Percentiles rank a stretch among this genome's conserved stretches.
Conservation (phyloP, 148 eudicot species). For the Rhododendron henanense region DNA sequence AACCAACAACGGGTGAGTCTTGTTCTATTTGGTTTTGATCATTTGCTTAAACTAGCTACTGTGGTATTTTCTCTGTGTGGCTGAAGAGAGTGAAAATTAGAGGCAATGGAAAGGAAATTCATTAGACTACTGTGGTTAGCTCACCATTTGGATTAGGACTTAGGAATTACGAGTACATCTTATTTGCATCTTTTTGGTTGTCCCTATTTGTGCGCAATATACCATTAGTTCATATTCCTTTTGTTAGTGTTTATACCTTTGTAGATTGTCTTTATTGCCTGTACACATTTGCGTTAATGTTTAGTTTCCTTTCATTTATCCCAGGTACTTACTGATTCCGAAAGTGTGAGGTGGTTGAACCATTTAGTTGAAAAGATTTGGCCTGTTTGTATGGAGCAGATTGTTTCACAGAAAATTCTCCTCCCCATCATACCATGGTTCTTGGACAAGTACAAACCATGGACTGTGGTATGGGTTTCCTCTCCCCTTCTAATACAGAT, state of each 20-base stretch:
- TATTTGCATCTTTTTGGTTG: not conserved
- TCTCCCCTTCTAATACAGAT: not conserved
- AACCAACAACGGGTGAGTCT: constrained; percentile 62
- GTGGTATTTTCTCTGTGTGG: not conserved
- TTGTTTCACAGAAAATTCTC: constrained; percentile 83
- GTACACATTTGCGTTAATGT: not conserved
- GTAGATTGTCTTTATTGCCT: not conserved
- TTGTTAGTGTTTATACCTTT: not conserved
- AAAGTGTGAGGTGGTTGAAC: constrained; percentile 88
- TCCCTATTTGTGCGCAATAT: not conserved
- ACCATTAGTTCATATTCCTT: not conserved
- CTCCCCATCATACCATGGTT: constrained; percentile 95
- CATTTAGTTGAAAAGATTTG: constrained; percentile 74
- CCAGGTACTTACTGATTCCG: constrained; percentile 80
- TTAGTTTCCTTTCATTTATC: constrained; percentile 10
- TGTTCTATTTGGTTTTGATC: not conserved
- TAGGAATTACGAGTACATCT: too few species aligned
- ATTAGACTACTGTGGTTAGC: not conserved
- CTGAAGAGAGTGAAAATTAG: not conserved
- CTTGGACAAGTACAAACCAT: constrained; percentile 90
- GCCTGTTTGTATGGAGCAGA: constrained; percentile 84
- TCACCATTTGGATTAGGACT: not conserved
- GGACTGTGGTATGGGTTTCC: constrained; percentile 71
- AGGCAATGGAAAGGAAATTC: not conserved
- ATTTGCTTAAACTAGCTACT: not conserved